phyloP scores from a whole-genome alignment of 768 basidiomycete species.

The Phylloporus arenicola region DNA sequence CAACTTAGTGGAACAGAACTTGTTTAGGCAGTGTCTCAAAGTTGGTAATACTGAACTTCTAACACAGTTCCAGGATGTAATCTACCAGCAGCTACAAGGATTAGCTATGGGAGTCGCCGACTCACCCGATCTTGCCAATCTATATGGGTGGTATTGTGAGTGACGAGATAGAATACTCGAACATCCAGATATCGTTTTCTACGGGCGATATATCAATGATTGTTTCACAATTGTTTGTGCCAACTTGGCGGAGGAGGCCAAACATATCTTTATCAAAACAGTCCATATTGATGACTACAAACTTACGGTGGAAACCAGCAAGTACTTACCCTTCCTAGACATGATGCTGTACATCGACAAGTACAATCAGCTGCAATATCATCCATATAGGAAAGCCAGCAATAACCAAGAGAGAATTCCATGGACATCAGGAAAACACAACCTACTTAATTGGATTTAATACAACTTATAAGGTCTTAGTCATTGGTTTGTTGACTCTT shows the following conservation, averaged over 20 bases:
- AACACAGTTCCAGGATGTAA: not conserved
- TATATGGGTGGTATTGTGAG: slow-evolving; percentile 4
- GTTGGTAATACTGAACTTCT: not conserved
- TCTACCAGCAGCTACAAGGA: slow-evolving; percentile 1
- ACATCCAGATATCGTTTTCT: not conserved
- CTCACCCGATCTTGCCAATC: slow-evolving; percentile 10
- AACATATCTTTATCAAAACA: no score
- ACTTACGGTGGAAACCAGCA: not conserved
- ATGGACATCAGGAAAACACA: slow-evolving; percentile 8
- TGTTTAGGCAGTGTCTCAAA: not conserved
- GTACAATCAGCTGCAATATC: not conserved
- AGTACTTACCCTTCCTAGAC: not conserved
- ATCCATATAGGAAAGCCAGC: not conserved
- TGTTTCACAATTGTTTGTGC: not conserved
- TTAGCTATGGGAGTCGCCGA: slow-evolving; percentile 10
- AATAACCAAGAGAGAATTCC: not conserved
- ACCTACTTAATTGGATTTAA: no score
- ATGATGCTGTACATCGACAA: not conserved
- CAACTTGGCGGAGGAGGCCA: not conserved
- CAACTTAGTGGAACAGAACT: no score
- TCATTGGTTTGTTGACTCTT: no score
- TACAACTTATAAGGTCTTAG: no score
- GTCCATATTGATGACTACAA: slow-evolving; percentile 5
- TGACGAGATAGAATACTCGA: not conserved
- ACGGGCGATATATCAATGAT: slow-evolving; percentile 7